Base-by-base conservation (phyloP, 148 eudicot genomes). In the Vaccinium vitisidaea region DNA sequence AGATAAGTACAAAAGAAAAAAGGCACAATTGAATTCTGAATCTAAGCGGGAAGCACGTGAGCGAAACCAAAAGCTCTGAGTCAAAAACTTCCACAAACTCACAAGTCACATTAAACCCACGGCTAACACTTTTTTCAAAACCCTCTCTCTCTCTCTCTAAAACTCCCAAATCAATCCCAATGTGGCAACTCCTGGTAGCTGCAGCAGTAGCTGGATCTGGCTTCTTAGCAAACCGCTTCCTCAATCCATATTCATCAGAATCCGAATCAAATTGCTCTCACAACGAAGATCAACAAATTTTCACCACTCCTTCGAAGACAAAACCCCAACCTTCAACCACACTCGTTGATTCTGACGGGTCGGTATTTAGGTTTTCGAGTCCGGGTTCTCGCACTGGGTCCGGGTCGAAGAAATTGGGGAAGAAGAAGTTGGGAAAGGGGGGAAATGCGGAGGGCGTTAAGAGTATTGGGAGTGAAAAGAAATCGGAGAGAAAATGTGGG, bases 191-290 rank as follows among this genome's bases (percentile, higher is more conserved):
- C 27, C 79, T 89, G 80, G 49, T 90, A 55, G 93, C 92, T 25
- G 96, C 96, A 30, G 92, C 91, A 15, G 91, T 90, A n/a, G 94
- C 93, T 63, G 96, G 96, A 86, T 93, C 96, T 63, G 92, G 93
- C 61, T 81, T 91, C 84, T 65, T 90, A 54, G 92, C 94, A 39
- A 89, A 87, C 73, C 91, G 85, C 77, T 61, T 93, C 46, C 80
- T 88, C 63, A 71, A 77, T 55, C 53, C 83, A 48, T 67, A 80
- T 25, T 61, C 85, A n/a, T 46, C 67, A 15, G 82, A 50, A 77
- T 48, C 80, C 39, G 61, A 55, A 12, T 19, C 65, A 52, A 50
- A 83, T 71, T 61, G 23, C 59, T 83, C 46, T 49, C 71, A 84
- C 21, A 58, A 50, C 52, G 50, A 32, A 71, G 78, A 82, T 2